Percentiles rank a stretch among this genome's conserved stretches.
These are phyloP conservation scores for Alectoria sarmentosa DNA, from an alignment of 495 filamentous ascomycete genomes.

Conservation along the genomic window DNA sequence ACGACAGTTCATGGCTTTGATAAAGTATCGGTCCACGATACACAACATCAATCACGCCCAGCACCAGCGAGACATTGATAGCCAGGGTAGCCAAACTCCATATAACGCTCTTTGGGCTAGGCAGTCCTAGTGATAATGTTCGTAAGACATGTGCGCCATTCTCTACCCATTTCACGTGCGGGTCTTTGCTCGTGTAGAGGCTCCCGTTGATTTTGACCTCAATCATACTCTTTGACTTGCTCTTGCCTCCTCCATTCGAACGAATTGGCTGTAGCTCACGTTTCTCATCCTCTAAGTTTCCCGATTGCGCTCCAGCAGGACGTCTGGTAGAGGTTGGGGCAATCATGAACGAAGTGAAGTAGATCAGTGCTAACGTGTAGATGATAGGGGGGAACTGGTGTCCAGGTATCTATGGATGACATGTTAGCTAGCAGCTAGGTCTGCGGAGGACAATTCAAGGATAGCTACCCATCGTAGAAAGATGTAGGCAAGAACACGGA, in stretches of 20 bases:
- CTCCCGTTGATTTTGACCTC: constrained; percentile 31
- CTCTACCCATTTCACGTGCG: constrained; percentile 20
- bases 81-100: constrained; percentile 56
- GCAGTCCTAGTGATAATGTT: constrained; percentile 69
- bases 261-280: background rate
- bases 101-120: constrained; percentile 52
- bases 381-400: constrained; percentile 56
- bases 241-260: constrained; percentile 4
- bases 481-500: constrained; percentile 58
- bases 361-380: constrained; percentile 64
- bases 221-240: constrained; percentile 6
- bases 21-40: constrained; percentile 61
- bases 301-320: background rate
- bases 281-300: background rate
- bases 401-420: constrained; percentile 50
- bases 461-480: constrained; percentile 77
- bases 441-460: background rate
- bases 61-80: constrained; percentile 60
- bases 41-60: constrained; percentile 65
- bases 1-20: constrained; percentile 66
- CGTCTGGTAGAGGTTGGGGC: background rate
- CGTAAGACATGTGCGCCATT: constrained; percentile 38
- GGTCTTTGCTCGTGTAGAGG: constrained; percentile 29
- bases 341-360: constrained; percentile 57
- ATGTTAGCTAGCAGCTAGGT: constrained; percentile 25